Conservation (phyloP, 345 rosid genomes). For the sweet orange (Citrus sinensis) region DNA sequence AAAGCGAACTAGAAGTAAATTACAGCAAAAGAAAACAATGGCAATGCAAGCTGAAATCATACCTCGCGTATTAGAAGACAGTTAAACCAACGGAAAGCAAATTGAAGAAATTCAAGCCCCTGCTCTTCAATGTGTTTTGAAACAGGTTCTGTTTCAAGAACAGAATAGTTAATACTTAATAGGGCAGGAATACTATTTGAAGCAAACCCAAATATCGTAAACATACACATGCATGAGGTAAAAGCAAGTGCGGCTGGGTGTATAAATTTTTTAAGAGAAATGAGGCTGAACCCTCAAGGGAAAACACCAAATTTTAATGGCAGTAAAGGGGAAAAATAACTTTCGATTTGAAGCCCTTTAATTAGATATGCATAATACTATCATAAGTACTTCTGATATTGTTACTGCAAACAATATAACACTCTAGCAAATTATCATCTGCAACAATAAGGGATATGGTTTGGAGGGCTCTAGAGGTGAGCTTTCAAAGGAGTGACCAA, state of each 20-base stretch:
- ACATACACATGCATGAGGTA: neutral
- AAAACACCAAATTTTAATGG: neutral
- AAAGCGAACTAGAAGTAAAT: neutral
- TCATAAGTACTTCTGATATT: neutral
- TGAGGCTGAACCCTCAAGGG: neutral
- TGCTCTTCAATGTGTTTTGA: conserved; percentile 95
- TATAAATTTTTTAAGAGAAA: neutral
- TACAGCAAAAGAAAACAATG: neutral
- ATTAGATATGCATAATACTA: neutral
- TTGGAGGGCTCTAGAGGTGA: neutral
- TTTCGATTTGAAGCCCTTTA: neutral
- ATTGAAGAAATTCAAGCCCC: conserved; percentile 96
- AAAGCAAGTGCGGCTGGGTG: neutral
- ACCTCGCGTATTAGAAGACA: conserved; percentile 98
- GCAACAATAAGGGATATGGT: neutral
- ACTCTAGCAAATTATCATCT: too few species aligned
- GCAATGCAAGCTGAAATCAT: conserved; percentile 15
- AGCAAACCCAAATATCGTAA: neutral
- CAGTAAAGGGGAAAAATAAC: neutral
- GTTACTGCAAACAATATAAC: too few species aligned
- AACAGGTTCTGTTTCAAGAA: conserved; percentile 70
- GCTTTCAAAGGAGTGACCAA: neutral
- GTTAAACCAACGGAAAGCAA: conserved; percentile 99
- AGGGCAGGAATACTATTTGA: conserved; percentile 7
- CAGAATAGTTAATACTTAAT: neutral